These are phyloP conservation scores for Metarhizium guizhouense DNA, from an alignment of 2,329 filamentous ascomycete species.

Conservation along the genomic window DNA sequence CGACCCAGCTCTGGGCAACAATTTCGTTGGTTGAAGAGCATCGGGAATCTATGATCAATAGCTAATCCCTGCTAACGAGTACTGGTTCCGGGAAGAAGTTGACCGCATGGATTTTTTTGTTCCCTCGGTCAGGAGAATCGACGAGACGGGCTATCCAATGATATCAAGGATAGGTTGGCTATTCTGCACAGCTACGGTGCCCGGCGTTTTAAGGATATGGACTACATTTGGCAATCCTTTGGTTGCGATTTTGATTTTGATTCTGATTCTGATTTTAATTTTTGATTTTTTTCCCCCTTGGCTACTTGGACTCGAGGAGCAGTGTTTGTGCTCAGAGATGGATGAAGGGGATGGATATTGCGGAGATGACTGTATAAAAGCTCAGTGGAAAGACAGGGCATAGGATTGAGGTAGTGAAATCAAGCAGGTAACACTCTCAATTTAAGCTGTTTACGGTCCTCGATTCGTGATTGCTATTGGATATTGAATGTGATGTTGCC, in stretches of 20 bases:
- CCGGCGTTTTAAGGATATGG: slow-evolving; percentile 4
- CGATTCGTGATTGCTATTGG: no score
- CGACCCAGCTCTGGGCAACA: not conserved
- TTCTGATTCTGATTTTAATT: not conserved
- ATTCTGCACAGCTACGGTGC: slow-evolving; percentile 5
- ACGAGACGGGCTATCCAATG: not conserved
- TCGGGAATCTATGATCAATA: not conserved
- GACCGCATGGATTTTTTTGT: not conserved
- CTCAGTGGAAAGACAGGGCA: no score
- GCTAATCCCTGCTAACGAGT: not conserved
- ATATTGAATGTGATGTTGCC: no score
- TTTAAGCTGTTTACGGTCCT: no score
- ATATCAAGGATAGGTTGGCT: not conserved
- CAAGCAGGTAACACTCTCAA: no score
- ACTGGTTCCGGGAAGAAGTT: not conserved
- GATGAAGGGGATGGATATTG: not conserved
- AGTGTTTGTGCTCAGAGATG: not conserved
- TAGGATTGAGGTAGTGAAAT: no score
- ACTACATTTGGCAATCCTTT: not conserved
- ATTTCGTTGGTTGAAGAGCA: not conserved
- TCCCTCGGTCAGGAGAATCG: not conserved
- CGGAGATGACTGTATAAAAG: not conserved
- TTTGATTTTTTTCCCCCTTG: not conserved
- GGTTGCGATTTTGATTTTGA: not conserved
- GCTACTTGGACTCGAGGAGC: not conserved